Evolutionary conservation across 192 early-diverging fungal species (phyloP), one percentile per base, ranked within the genome.

Genomic region (Haplosporangium gracile): DNA sequence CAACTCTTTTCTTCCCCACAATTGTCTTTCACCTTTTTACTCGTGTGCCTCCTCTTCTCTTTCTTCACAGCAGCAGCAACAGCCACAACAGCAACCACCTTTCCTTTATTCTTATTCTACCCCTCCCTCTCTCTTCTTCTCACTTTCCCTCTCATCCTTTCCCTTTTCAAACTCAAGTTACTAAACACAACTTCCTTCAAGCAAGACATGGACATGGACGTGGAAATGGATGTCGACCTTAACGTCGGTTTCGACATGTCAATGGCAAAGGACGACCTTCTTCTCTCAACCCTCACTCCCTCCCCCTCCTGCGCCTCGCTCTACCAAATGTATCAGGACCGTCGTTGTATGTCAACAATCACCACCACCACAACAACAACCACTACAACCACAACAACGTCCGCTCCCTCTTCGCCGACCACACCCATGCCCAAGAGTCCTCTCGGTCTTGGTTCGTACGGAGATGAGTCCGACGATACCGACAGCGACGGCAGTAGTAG

Each of bases 291-390:
- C 8, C 60, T 82, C 29, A 65, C 81, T 5, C 70, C 75, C 1
- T 82, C 81, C 5, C 77, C 81, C 11, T 82, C 81, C 6, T 82
- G 49, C 18, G 51, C 76, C 15, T 77, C 75, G 20, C 74, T 82
- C 45, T 73, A 76, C n/a, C 69, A 82, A 73, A 11, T 77, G 26
- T 71, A 55, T 0, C 69, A 78, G n/a, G 55, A 72, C 13, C 79
- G 72, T 16, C 75, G 76, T 42, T 36, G 60, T 47, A 39, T 34
- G 11, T 7, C 75, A 24, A 47, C 9, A n/a, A 36, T 51, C 11
- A 49, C 32, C 32, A 65, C 49, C 4, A 82, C 75, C 2, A 71
- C 55, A 29, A 82, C 75, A 2, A 82, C 70, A 10, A 75, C 74
- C 2, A 75, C 74, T 4, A 75, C 74, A 13, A 75, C 74, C 1